Conservation (phyloP, 1,284 basidiomycete genomes). For the Leccinum subspadiceum region DNA sequence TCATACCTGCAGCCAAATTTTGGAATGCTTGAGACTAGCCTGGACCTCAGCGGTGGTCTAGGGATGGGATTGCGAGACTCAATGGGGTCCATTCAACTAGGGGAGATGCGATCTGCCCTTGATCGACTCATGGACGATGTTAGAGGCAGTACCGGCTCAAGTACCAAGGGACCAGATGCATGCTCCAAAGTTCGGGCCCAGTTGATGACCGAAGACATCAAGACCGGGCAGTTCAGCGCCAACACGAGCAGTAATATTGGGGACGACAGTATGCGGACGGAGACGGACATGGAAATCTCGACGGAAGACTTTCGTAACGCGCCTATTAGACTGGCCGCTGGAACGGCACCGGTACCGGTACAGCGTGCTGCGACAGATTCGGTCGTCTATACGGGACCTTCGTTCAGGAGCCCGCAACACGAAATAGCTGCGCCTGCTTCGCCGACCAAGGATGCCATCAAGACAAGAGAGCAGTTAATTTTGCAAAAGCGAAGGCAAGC, state of each 20-base stretch:
- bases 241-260: slow-evolving; percentile 25
- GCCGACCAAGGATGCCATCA: slow-evolving; percentile 65
- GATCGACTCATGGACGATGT: slow-evolving; percentile 78
- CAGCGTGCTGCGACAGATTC: slow-evolving; percentile 50
- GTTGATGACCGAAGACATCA: slow-evolving; percentile 33
- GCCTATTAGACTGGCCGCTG: slow-evolving; percentile 8
- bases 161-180: slow-evolving; percentile 11
- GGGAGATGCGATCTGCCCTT: slow-evolving; percentile 73
- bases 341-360: slow-evolving; percentile 32
- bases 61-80: slow-evolving; percentile 28
- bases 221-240: slow-evolving; percentile 30
- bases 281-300: slow-evolving; percentile 33
- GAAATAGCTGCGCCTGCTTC: slow-evolving; percentile 29
- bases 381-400: slow-evolving; percentile 31
- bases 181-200: slow-evolving; percentile 25
- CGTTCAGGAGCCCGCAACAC: slow-evolving; percentile 29
- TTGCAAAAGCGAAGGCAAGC: slow-evolving; percentile 69
- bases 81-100: slow-evolving; percentile 44
- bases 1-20: slow-evolving; percentile 18
- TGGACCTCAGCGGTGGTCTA: slow-evolving; percentile 37
- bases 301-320: slow-evolving; percentile 21
- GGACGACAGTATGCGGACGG: slow-evolving; percentile 44
- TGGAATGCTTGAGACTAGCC: slow-evolving; percentile 22
- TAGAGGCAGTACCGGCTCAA: slow-evolving; percentile 41
- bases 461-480: slow-evolving; percentile 65